Base-by-base conservation (phyloP, 257 asterid genomes). In the Coffea canephora region DNA sequence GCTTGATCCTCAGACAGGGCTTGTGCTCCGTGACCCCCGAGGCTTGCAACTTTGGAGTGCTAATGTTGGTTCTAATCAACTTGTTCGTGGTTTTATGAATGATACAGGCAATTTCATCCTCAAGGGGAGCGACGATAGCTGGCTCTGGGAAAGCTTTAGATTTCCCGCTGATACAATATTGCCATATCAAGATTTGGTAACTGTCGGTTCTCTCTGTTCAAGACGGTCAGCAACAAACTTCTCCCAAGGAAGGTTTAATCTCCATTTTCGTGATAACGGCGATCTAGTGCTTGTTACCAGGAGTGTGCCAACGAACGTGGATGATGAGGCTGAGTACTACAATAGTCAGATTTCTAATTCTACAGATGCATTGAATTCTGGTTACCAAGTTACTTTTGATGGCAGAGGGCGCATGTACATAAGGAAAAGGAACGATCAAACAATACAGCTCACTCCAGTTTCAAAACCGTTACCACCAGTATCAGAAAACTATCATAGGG, bases 71-170 rank as follows among this genome's bases (percentile, higher is more conserved):
- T 23, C 4, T 0, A 74, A 36, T 75, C 65, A 23, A 61, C 84
- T 82, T 13, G 84, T 77, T 34, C 64, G 80, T 36, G 93, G 87
- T 13, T 61, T 71, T 27, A 8, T 92, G 84, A 90, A 88, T 21
- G 90, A 92, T 39, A 39, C 43, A 39, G 43, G 43, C 43, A 39
- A 39, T 39, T 39, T 39, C 2, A 4, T 39, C 43, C 77, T 93
- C 0, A 23, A 19, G 25, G 65, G 84, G 1, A n/a, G 25, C 2
- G 85, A 81, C 72, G 80, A 87, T 10, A 5, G 70, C 6, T 0
- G 71, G 76, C 8, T 91, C 36, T 92, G 97, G 96, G 84, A 89
- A 54, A 92, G 90, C 71, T 91, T 92, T n/a, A 18, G 73, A 11
- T 2, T 78, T 64, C 89, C 85, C 5, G 73, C 82, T 10, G 90